Evolutionary conservation across 1,284 basidiomycete species (phyloP), one percentile per base, ranked within the genome.

Genomic region (Tilletia walkeri): DNA sequence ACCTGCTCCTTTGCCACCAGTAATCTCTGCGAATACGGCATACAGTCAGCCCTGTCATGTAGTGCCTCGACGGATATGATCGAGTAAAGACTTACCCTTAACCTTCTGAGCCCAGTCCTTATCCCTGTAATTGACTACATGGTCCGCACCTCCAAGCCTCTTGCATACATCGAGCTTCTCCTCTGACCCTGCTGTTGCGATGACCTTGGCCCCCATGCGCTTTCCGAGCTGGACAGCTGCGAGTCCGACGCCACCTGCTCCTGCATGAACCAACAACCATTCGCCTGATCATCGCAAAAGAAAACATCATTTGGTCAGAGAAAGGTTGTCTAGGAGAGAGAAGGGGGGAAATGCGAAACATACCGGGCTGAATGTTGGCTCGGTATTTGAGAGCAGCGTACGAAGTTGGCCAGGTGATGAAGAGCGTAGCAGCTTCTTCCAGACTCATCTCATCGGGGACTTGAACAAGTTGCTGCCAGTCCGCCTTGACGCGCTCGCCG

Each of bases 201-300:
- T 79, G 45, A 79, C 78, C 41, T 75, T 77, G 12, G 79, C 79
- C 20, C 80, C 79, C 74, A 81, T 76, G 9, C 74, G 72, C 68
- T 70, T 84, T 80, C 50, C 84, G 63, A 80, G 77, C 69, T 77
- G 78, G 24, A 82, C 76, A n/a, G 59, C 59, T 38, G 59, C 59
- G 66, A 97, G 89, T 0, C 95, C 95, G 3, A 99, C 94, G 36
- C 95, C 95, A 12, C 92, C 92, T 34, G 82, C 81, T 53, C 77
- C 80, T 3, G 80, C 80, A 48, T 81, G 80, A 0, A 81, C 78
- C 12, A 63, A 38, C 16, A 63, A 38, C 59, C 59, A 63, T 41
- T 63, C 59, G 16, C n/a, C 59, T 63, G 7, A 6, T 5, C 20
- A 18, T 4, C 41, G n/a, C 0, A 66, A 48, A 47, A 39, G 56